Evolutionary conservation across 1,284 basidiomycete genomes (phyloP).

Genomic region (Hemileia vastatrix): DNA sequence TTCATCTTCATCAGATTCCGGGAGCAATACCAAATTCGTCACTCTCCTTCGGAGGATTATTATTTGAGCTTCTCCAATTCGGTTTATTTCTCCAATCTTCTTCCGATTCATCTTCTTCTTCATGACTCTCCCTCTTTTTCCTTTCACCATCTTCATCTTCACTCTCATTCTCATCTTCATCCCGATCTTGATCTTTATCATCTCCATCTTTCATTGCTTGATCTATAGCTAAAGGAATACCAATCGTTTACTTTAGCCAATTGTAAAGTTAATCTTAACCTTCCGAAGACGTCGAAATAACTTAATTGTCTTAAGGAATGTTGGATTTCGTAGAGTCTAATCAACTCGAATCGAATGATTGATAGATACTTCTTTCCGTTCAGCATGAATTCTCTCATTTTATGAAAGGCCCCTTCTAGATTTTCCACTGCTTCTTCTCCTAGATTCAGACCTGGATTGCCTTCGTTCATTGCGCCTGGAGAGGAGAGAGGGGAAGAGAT

Average conservation of each 20-base stretch:
- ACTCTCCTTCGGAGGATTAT: constrained; percentile 29
- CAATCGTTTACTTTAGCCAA: constrained; percentile 68
- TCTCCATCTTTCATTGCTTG: constrained; percentile 51
- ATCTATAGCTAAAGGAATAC: constrained; percentile 65
- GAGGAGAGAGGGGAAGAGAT: constrained; percentile 5
- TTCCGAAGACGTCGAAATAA: constrained; percentile 67
- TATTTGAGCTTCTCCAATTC: constrained; percentile 24
- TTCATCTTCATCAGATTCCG: background rate
- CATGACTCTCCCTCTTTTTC: constrained; percentile 1
- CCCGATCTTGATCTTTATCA: constrained; percentile 1
- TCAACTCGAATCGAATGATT: constrained; percentile 61
- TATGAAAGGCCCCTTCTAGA: constrained; percentile 43
- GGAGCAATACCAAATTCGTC: constrained; percentile 31
- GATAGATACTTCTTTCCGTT: constrained; percentile 69
- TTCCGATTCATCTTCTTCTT: constrained; percentile 9
- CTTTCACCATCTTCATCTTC: background rate
- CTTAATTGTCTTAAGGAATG: constrained; percentile 61
- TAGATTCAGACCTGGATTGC: constrained; percentile 39
- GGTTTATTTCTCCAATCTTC: constrained; percentile 21
- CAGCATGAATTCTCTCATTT: constrained; percentile 40
- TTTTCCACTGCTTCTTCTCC: constrained; percentile 45
- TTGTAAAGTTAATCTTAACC: constrained; percentile 63
- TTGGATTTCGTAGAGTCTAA: constrained; percentile 65
- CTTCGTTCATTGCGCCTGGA: constrained; percentile 35
- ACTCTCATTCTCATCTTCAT: constrained; percentile 8